Evolutionary conservation across 1,284 basidiomycete genomes (phyloP), one percentile per base, ranked within the genome.

Genomic region (Lentinula novae-zelandiae): DNA sequence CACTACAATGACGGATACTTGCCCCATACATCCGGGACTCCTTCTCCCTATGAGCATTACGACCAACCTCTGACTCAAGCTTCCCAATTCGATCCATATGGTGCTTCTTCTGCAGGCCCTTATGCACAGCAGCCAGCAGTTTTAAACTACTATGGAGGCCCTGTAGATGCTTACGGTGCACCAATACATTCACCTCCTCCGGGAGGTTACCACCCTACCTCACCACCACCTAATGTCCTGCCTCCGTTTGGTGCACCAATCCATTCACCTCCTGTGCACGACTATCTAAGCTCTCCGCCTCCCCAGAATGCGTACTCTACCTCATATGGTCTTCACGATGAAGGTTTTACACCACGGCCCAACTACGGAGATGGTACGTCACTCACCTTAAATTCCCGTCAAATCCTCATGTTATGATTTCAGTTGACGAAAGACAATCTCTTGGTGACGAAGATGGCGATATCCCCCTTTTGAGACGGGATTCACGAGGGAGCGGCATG

Each of bases 401-500:
- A 46, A 15, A 9, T 46, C 5, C 17, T 44, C 13, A 44, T 33
- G n/a, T 31, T 12, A 13, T 20, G 17, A 27, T 22, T 34, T n/a
- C 52, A 56, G 42, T 13, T 20, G 53, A 56, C 5, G 54, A 56
- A 27, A 31, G 53, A 34, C 39, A 75, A n/a, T 56, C 54, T 17
- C 20, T 56, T 10, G 67, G 76, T 36, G 69, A 74, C 8, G 83
- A 85, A 58, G 68, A 78, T 0, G 86, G 85, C 8, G 86, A 89
- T 64, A 85, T 89, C n/a, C 86, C 87, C 0, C 76, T 90, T 13
- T 71, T 90, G 40, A 72, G 79, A 6, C 75, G 85, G 13, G 80
- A 84, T 57, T 65, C 68, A 64, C 69, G 64, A 66, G 42, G 48
- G 38, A 56, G 53, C 34, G 60, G 54, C 8, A 60, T 60, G 51